Base-by-base conservation (phyloP, 352 stramenopile species). In the Phytophthora chlamydospora region DNA sequence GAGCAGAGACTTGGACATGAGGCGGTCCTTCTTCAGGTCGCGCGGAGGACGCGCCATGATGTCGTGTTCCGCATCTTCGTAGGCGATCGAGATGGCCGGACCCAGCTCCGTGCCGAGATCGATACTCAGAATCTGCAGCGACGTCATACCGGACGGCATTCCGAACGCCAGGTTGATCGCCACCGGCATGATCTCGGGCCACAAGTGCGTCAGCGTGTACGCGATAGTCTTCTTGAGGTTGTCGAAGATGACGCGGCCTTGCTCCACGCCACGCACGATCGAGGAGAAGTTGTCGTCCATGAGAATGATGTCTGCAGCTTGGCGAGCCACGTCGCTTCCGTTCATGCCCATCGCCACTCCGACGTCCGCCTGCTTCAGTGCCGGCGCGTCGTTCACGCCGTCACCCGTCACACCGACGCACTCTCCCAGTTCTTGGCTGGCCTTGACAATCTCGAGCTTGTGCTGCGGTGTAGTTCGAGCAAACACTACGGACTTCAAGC, bases 231-330 rank as follows among this genome's bases (percentile, higher is more conserved):
- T 97, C 70, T 98, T 97, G 19, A 98, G 78, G 75, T 98, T 98
- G 31, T 91, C 87, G 41, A 72, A 89, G 49, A 85, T 89, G 42
- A 79, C 57, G 9, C 76, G 69, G n/a, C 75, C 76, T 59, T 85
- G 65, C 44, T 81, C 73, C 38, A 89, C 66, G 19, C 74, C 79
- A 1, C 62, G 58, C n/a, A 99, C 95, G 72, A 98, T 98, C 0
- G 90, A 98, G 10, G 91, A 91, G 64, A 98, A 98, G 60, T 97
- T 96, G 68, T 99, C 96, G 74, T 99, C 94, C 76, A 97, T 88
- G 41, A 97, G 80, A 40, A 98, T 92, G 62, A 98, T 98, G 24
- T 98, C 96, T 32, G 88, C 93, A 8, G 95, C 96, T 58, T 98
- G 42, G 0, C 57, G 56, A 36, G 95, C 91, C 2, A 99, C 97